phyloP scores from a whole-genome alignment of 805 yeast species.

The Monosporozyma aerobia region DNA sequence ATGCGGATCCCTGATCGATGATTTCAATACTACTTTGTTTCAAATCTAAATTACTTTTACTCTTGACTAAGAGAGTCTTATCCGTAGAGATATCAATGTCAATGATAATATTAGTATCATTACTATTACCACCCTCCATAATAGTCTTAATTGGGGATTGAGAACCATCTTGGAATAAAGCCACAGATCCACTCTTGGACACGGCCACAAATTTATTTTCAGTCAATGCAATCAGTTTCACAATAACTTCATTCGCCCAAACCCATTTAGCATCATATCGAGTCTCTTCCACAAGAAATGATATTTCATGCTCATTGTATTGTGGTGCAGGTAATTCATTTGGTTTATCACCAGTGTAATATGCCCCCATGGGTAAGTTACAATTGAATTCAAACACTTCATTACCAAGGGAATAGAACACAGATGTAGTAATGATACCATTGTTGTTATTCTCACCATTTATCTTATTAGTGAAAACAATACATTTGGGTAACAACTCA shows the following conservation, averaged over 20 bases:
- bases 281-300: constrained; percentile 6
- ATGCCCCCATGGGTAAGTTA: constrained; percentile 23
- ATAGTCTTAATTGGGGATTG: constrained; percentile 19
- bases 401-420: constrained; percentile 21
- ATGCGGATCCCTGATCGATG: constrained; percentile 16
- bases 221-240: constrained; percentile 14
- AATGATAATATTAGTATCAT: not conserved
- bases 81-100: constrained; percentile 21
- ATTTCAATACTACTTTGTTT: constrained; percentile 13
- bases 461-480: constrained; percentile 19
- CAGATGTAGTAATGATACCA: constrained; percentile 20
- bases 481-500: constrained; percentile 12
- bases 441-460: constrained; percentile 18
- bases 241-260: constrained; percentile 21
- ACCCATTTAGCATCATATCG: constrained; percentile 20
- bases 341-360: not conserved
- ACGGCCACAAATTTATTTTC: constrained; percentile 22
- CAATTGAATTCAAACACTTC: constrained; percentile 23
- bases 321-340: constrained; percentile 1
- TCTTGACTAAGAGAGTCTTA: constrained; percentile 13
- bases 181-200: constrained; percentile 23
- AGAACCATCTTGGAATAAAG: constrained; percentile 24
- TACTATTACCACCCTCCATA: constrained; percentile 9
- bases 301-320: constrained; percentile 2
- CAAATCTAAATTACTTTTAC: constrained; percentile 9